These are phyloP conservation scores for Edaphochlamys debaryana DNA, from an alignment of 139 green algal genomes.

Conservation along the genomic window DNA sequence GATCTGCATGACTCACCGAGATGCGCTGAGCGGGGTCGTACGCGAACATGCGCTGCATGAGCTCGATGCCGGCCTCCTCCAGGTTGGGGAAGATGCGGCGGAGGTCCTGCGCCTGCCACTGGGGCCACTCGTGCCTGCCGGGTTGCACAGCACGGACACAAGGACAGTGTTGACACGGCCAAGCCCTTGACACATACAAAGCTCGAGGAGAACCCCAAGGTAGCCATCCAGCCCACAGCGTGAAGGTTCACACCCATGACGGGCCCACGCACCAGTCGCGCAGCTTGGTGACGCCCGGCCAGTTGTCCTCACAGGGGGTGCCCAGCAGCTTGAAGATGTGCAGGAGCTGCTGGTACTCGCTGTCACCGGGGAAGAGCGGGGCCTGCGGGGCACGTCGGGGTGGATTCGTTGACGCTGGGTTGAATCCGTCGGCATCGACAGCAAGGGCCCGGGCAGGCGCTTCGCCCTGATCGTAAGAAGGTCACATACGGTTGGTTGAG, in stretches of 20 bases:
- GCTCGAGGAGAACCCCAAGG: too few species aligned
- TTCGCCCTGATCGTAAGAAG: too few species aligned
- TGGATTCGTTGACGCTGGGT: too few species aligned
- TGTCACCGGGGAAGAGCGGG: conserved; percentile 91
- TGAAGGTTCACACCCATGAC: too few species aligned
- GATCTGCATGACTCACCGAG: conserved; percentile 70
- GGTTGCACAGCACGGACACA: not conserved
- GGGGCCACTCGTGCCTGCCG: conserved; percentile 73
- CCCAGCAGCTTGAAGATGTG: conserved; percentile 94
- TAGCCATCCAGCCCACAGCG: not conserved
- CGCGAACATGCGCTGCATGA: conserved; percentile 76
- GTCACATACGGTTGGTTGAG: too few species aligned
- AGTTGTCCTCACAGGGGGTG: conserved; percentile 81
- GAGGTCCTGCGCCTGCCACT: conserved; percentile 72
- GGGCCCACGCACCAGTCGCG: conserved; percentile 70
- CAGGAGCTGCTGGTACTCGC: conserved; percentile 90
- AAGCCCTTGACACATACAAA: too few species aligned
- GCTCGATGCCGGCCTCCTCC: conserved; percentile 81
- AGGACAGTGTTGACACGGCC: too few species aligned
- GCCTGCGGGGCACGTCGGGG: conserved; percentile 49
- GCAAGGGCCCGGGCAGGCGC: too few species aligned
- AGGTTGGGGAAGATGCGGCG: conserved; percentile 81
- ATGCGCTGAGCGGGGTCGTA: conserved; percentile 86
- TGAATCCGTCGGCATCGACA: too few species aligned
- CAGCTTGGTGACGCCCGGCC: conserved; percentile 73